These are phyloP conservation scores for Phytomonas francai DNA, from an alignment of 208 protist species.

Conservation along the genomic window DNA sequence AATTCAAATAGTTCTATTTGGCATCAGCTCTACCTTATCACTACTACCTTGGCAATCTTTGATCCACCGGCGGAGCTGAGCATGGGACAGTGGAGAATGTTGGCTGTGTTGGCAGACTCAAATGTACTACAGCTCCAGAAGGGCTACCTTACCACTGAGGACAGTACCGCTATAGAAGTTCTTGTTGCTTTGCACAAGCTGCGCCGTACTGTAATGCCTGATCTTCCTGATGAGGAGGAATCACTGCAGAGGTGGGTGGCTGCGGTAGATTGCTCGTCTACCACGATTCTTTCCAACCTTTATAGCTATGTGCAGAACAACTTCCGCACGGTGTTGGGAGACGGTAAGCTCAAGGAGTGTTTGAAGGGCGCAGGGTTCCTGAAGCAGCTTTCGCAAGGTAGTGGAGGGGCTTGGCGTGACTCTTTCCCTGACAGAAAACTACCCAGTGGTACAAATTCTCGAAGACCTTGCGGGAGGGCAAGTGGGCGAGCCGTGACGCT, in stretches of 20 bases:
- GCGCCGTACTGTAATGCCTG: background rate
- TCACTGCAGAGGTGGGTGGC: background rate
- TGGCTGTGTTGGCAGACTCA: conserved; percentile 13
- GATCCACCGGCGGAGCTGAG: conserved; percentile 2
- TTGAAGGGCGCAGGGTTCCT: background rate
- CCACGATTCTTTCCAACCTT: background rate
- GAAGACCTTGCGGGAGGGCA: background rate
- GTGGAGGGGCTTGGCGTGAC: background rate
- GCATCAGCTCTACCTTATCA: conserved; percentile 15
- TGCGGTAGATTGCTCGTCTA: background rate
- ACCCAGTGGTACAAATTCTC: background rate
- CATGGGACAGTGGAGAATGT: conserved; percentile 8
- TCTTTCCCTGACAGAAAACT: background rate
- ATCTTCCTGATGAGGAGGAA: conserved; percentile 1
- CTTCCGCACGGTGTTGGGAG: background rate
- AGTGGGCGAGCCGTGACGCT: background rate
- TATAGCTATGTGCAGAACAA: background rate
- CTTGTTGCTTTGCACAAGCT: conserved; percentile 29
- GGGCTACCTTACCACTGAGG: conserved; percentile 2
- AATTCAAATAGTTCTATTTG: conserved; percentile 3
- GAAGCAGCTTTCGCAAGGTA: background rate
- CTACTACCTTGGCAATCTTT: conserved; percentile 17
- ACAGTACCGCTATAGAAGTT: conserved; percentile 27
- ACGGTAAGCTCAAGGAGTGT: background rate
- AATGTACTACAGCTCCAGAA: background rate